Conservation (phyloP, 1,284 basidiomycete species). For the Tylopilus sp. region DNA sequence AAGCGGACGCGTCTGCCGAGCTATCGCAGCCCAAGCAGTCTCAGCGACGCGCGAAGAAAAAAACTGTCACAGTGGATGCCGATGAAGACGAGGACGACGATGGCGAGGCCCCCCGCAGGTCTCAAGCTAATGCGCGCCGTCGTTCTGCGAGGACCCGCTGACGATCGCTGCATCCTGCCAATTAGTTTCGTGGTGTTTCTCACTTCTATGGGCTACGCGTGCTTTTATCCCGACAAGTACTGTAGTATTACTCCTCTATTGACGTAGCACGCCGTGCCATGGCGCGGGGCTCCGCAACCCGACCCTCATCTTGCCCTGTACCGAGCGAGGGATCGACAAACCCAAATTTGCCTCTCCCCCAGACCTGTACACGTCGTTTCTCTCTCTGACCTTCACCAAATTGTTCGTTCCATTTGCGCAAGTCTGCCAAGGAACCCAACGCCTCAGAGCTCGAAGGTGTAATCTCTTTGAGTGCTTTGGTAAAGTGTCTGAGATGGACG, state of each 20-base stretch:
- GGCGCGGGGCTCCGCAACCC: slow-evolving; percentile 32
- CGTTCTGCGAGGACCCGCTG: slow-evolving; percentile 25
- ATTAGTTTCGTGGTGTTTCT: no score
- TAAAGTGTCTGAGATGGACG: slow-evolving; percentile 64
- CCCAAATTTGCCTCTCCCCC: slow-evolving; percentile 72
- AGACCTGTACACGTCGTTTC: slow-evolving; percentile 57
- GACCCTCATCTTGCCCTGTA: slow-evolving; percentile 40
- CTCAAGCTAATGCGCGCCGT: slow-evolving; percentile 24
- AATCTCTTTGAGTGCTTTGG: slow-evolving; percentile 79
- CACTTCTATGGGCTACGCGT: slow-evolving; percentile 4
- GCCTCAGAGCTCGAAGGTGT: slow-evolving; percentile 81
- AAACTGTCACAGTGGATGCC: slow-evolving; percentile 33
- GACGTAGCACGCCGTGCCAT: slow-evolving; percentile 15
- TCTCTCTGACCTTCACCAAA: slow-evolving; percentile 76
- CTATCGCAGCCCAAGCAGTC: slow-evolving; percentile 27
- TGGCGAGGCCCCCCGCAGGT: slow-evolving; percentile 22
- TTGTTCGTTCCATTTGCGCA: slow-evolving; percentile 89
- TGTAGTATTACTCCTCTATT: slow-evolving; percentile 29
- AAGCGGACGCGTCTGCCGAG: slow-evolving; percentile 32
- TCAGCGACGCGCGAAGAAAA: slow-evolving; percentile 32
- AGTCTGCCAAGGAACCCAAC: slow-evolving; percentile 70
- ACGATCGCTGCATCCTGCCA: no score
- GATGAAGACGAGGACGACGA: slow-evolving; percentile 35
- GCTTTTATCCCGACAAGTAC: slow-evolving; percentile 16
- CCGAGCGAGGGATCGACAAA: slow-evolving; percentile 48